These are phyloP conservation scores for Chrysanthemum lavandulifolium DNA, from an alignment of 129 eudicot species.

Conservation along the genomic window DNA sequence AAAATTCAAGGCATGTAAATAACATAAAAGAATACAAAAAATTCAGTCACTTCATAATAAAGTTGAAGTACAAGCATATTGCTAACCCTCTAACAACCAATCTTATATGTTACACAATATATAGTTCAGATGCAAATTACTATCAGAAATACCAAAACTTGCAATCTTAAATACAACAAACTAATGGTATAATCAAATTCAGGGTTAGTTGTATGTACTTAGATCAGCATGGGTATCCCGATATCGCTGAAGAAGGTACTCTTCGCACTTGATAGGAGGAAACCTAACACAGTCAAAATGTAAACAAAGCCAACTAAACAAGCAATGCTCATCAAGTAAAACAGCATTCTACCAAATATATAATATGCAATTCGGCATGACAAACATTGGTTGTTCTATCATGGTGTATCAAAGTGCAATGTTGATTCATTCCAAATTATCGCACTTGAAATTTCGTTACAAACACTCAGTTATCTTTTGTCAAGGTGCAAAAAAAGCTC, in stretches of 20 bases:
- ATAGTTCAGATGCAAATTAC: conserved; percentile 5
- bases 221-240: conserved; percentile 72
- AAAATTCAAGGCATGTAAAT: not conserved
- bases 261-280: conserved; percentile 61
- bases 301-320: not conserved
- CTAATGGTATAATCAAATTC: not conserved
- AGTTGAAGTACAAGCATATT: not conserved
- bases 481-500: not conserved
- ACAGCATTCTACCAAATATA: not conserved
- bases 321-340: not conserved
- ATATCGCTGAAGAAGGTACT: conserved; percentile 74
- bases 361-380: not conserved
- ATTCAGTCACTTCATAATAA: not conserved
- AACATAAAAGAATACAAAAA: not conserved
- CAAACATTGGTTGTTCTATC: not conserved
- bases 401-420: not conserved
- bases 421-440: too few species aligned
- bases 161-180: conserved; percentile 10
- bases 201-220: conserved; percentile 33
- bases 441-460: not conserved
- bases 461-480: not conserved
- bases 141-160: not conserved
- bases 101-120: not conserved
- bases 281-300: conserved; percentile 38
- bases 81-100: conserved; percentile 3